Conservation (phyloP, 768 basidiomycete genomes). For the Hypholoma fasciculare region DNA sequence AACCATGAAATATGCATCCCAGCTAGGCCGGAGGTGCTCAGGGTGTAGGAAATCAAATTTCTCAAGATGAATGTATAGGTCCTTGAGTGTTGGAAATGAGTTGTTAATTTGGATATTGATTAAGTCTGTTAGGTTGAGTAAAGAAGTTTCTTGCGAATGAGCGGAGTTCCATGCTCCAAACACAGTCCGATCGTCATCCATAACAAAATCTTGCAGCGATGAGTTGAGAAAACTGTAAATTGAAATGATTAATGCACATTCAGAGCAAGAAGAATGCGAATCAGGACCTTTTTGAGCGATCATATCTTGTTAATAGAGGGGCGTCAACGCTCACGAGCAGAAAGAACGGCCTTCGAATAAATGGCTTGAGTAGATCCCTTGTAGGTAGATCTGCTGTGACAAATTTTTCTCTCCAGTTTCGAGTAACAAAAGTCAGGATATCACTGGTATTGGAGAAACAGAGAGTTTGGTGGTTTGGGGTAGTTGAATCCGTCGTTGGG, state of each 20-base stretch:
- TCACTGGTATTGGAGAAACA: conserved; percentile 47
- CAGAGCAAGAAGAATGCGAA: not conserved
- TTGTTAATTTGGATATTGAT: conserved; percentile 66
- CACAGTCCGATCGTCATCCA: conserved; percentile 64
- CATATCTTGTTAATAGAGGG: conserved; percentile 69
- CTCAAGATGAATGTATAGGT: conserved; percentile 65
- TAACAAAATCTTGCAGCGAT: conserved; percentile 74
- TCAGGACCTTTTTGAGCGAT: conserved; percentile 53
- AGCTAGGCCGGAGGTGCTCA: conserved; percentile 80
- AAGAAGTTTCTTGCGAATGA: conserved; percentile 16
- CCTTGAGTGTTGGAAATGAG: conserved; percentile 52
- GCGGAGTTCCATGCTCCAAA: conserved; percentile 46
- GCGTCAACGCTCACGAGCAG: conserved; percentile 84
- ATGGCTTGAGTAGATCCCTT: conserved; percentile 57
- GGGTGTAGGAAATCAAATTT: conserved; percentile 66
- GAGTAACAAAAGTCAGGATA: conserved; percentile 76
- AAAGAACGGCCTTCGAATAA: conserved; percentile 88
- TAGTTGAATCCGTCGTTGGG: conserved; percentile 16
- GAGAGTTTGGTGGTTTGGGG: conserved; percentile 19
- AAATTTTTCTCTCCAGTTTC: conserved; percentile 76
- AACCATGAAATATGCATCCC: conserved; percentile 99
- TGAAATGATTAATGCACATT: not conserved
- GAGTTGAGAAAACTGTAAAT: conserved; percentile 13
- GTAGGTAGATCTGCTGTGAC: conserved; percentile 77
- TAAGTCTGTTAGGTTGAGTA: conserved; percentile 43